A percentile compares a stretch with the other conserved stretches of the same genome.
Conservation (phyloP, 805 yeast genomes). For the Yarrowia sp. region DNA sequence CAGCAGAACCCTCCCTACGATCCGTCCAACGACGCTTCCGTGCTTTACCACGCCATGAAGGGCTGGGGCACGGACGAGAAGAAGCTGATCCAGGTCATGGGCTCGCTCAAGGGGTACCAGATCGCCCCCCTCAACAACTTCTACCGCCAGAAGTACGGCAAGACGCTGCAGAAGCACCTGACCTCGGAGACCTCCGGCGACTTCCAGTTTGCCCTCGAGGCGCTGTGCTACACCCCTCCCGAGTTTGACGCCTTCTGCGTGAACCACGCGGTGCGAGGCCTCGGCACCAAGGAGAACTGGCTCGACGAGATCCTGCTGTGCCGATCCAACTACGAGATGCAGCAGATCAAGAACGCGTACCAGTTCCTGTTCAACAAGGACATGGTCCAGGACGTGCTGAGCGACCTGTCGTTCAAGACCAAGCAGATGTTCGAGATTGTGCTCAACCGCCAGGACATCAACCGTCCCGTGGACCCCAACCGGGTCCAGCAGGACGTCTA, state of each 20-base stretch:
- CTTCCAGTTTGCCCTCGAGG: slow-evolving; percentile 30
- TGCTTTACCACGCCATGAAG: slow-evolving; percentile 31
- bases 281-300: slow-evolving; percentile 32
- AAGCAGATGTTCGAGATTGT: slow-evolving; percentile 31
- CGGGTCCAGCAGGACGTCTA: slow-evolving; percentile 30
- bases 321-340: slow-evolving; percentile 31
- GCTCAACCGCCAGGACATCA: slow-evolving; percentile 29
- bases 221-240: slow-evolving; percentile 31
- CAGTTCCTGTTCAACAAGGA: slow-evolving; percentile 28
- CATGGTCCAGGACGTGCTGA: slow-evolving; percentile 30
- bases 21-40: slow-evolving; percentile 30
- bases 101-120: slow-evolving; percentile 29
- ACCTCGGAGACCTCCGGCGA: slow-evolving; percentile 31
- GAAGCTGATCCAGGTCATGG: slow-evolving; percentile 29
- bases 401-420: slow-evolving; percentile 33
- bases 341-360: slow-evolving; percentile 31
- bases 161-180: slow-evolving; percentile 29
- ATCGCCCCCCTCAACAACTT: slow-evolving; percentile 29
- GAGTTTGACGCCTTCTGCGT: slow-evolving; percentile 31
- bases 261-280: slow-evolving; percentile 30
- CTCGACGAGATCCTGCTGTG: slow-evolving; percentile 32
- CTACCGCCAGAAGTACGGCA: slow-evolving; percentile 29
- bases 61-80: slow-evolving; percentile 35
- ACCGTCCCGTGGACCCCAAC: slow-evolving; percentile 15
- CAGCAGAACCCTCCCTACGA: slow-evolving; percentile 28